These are phyloP conservation scores for Boletus tylopilopsis DNA, from an alignment of 768 basidiomycete species.

Conservation along the genomic window DNA sequence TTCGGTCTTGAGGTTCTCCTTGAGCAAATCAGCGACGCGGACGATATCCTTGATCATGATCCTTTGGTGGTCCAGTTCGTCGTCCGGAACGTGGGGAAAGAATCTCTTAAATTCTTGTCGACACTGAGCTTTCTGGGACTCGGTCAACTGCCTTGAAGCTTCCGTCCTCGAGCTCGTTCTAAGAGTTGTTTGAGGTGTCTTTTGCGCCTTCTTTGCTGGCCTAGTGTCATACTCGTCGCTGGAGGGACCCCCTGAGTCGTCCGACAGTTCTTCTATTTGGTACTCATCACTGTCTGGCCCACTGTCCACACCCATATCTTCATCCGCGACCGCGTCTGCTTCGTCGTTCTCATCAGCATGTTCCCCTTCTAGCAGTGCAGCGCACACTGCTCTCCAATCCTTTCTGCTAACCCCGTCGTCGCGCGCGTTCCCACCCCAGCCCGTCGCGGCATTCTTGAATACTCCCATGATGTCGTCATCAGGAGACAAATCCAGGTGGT, in stretches of 20 bases:
- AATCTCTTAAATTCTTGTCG: slow-evolving; percentile 67
- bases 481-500: slow-evolving; percentile 57
- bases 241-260: slow-evolving; percentile 24
- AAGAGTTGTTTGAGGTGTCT: slow-evolving; percentile 1
- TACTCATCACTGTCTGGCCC: slow-evolving; percentile 32
- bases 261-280: slow-evolving; percentile 21
- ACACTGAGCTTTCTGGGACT: slow-evolving; percentile 51
- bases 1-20: slow-evolving; percentile 70
- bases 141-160: slow-evolving; percentile 35
- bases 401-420: slow-evolving; percentile 49
- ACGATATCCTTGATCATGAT: slow-evolving; percentile 68
- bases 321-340: slow-evolving; percentile 7
- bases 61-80: slow-evolving; percentile 46
- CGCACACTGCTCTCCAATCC: slow-evolving; percentile 81
- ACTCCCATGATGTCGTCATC: slow-evolving; percentile 73
- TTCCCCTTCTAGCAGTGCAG: slow-evolving; percentile 57
- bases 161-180: neutral
- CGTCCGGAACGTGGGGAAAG: slow-evolving; percentile 54
- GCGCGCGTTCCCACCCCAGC: slow-evolving; percentile 47
- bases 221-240: slow-evolving; percentile 29
- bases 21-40: slow-evolving; percentile 55
- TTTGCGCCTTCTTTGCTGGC: slow-evolving; percentile 7
- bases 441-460: slow-evolving; percentile 71
- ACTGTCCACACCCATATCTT: slow-evolving; percentile 20
- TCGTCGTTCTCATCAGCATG: slow-evolving; percentile 23